A percentile compares a stretch with the other conserved stretches of the same genome.
These are phyloP conservation scores for Zizania latifolia DNA, from an alignment of 176 grass and related monocot genomes.

Conservation along the genomic window DNA sequence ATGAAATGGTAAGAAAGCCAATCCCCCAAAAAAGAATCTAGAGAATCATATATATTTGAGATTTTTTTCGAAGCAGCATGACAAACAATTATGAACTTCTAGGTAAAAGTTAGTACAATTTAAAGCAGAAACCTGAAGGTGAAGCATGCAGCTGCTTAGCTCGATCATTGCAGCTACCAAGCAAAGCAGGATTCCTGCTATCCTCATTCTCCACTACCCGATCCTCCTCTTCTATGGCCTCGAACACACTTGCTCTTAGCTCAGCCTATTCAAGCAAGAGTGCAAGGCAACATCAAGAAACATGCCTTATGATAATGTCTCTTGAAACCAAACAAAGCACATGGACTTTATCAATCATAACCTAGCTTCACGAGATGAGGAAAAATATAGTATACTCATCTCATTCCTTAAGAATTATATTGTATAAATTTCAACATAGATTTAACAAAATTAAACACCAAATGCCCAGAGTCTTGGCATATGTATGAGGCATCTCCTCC, in stretches of 20 bases:
- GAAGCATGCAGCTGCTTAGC: constrained; percentile 79
- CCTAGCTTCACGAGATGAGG: neutral
- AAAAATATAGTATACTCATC: neutral
- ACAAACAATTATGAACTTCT: neutral
- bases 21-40: neutral
- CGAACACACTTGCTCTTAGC: constrained; percentile 80
- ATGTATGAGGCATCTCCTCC: neutral
- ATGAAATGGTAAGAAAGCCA: neutral
- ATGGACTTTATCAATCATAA: neutral
- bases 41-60: neutral
- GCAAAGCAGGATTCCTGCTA: constrained; percentile 54
- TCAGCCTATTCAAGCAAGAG: constrained; percentile 62
- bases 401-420: neutral
- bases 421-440: neutral
- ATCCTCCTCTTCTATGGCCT: constrained; percentile 91
- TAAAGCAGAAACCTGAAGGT: constrained; percentile 63
- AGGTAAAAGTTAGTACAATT: neutral
- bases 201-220: constrained; percentile 51
- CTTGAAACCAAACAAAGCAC: too few species aligned
- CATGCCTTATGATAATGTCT: neutral
- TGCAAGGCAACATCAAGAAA: neutral
- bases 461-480: neutral
- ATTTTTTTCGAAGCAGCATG: neutral
- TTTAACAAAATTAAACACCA: neutral
- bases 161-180: constrained; percentile 75